These are phyloP conservation scores for Ogataea angusta DNA, from an alignment of 805 yeast species.

Conservation along the genomic window DNA sequence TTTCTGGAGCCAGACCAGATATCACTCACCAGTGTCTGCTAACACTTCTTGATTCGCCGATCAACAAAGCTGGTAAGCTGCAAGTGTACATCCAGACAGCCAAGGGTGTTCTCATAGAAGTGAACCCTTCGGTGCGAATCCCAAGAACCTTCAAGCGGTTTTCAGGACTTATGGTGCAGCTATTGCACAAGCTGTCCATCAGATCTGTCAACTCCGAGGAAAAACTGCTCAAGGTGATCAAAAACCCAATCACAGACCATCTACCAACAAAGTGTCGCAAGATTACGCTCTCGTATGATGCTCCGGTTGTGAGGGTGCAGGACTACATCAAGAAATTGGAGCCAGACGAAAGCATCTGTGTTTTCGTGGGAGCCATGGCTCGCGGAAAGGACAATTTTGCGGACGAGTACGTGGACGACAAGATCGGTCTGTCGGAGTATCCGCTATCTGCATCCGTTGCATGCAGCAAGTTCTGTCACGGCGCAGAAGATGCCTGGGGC, in stretches of 20 bases:
- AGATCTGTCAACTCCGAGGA: constrained; percentile 95
- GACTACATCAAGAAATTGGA: constrained; percentile 80
- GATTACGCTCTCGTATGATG: constrained; percentile 88
- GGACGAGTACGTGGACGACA: constrained; percentile 94
- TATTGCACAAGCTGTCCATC: constrained; percentile 86
- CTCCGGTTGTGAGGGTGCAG: constrained; percentile 81
- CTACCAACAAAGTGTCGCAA: constrained; percentile 94
- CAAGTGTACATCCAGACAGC: constrained; percentile 97
- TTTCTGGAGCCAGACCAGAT: constrained; percentile 98
- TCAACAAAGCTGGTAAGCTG: constrained; percentile 93
- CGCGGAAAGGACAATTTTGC: constrained; percentile 97
- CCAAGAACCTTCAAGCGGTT: constrained; percentile 98
- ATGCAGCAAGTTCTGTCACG: constrained; percentile 96
- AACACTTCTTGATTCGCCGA: constrained; percentile 94
- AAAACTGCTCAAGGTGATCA: constrained; percentile 86
- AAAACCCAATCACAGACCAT: constrained; percentile 96
- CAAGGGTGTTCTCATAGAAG: constrained; percentile 90
- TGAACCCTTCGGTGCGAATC: constrained; percentile 93
- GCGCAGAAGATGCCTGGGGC: constrained; percentile 97
- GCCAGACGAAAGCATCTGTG: constrained; percentile 91
- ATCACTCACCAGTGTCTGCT: constrained; percentile 96
- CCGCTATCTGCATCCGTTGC: constrained; percentile 97
- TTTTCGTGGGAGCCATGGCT: constrained; percentile 99
- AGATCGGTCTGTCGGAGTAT: constrained; percentile 91
- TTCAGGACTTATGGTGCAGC: constrained; percentile 96